Base-by-base conservation (phyloP, 2,329 filamentous ascomycete genomes). In the Lizonia empirigonia region DNA sequence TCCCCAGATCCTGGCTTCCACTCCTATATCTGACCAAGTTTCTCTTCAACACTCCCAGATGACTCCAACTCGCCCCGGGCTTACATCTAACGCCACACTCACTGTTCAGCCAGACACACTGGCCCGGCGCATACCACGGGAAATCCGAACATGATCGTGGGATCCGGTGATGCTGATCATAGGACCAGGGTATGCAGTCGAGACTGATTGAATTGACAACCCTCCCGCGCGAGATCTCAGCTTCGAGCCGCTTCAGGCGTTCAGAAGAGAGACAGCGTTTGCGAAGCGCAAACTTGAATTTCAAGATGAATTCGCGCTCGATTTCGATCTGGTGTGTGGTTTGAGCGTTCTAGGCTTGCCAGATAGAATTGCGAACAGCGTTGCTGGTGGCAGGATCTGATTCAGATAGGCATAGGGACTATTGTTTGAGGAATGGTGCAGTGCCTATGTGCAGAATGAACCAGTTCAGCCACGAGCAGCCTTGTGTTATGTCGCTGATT, bases 391-490 rank as follows among this genome's bases (percentile, higher is more conserved):
- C 15, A 15, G 6, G 23, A 13, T 34, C 15, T 24, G 45, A 13
- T 33, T 24, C 34, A 18, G 26, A 19, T 20, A 7, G 12, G 4
- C 9, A n/a, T 8, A 54, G 35, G 7, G 47, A 30, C 59, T 54
- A 62, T 32, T 62, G 56, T 12, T 46, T 22, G n/a, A 42, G 36
- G n/a, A 62, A 62, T 0, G 48, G 51, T 4, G 36, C 24, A 2
- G 47, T 47, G 5, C 59, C 59, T 12, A 55, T 27, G 18, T 58
- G 48, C 13, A 62, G 36, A 3, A 60, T 27, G 15, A 45, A 50
- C 50, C 50, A 62, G 22, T 56, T 62, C 29, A 62, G 46, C 59
- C 59, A 62, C 4, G 59, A 62, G 45, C 59, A 62, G 24, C 57
- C 59, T 33, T 55, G 41, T 3, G 49, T 36, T 24, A 60, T 55